Percentiles rank a stretch among this genome's conserved stretches.
These are phyloP conservation scores for Cryomyces minteri DNA, from an alignment of 495 filamentous ascomycete genomes.

Conservation along the genomic window DNA sequence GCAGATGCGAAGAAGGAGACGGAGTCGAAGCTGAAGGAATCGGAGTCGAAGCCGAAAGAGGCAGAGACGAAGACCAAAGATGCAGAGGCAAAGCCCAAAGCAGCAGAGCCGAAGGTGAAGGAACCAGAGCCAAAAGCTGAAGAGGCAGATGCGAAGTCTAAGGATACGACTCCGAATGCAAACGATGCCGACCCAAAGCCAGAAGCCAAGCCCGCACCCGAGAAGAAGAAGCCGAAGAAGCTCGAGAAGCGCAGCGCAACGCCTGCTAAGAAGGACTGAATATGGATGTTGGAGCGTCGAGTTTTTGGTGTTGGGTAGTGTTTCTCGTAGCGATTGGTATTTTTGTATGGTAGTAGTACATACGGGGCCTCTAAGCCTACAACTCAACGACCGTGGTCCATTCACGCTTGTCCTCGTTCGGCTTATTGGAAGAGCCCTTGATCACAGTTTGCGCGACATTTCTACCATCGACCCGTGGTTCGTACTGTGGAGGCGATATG, in stretches of 20 bases:
- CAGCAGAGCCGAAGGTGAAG: background rate
- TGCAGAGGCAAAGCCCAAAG: constrained; percentile 4
- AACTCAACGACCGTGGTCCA: no score
- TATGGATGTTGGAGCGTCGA: no score
- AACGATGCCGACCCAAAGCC: background rate
- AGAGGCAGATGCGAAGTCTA: background rate
- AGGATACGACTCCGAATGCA: background rate
- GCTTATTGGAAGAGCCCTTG: no score
- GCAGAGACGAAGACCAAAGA: background rate
- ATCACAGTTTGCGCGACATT: no score
- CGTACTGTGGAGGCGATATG: no score
- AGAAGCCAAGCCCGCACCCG: constrained; percentile 1
- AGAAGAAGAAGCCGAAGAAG: constrained; percentile 8
- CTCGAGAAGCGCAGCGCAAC: constrained; percentile 1
- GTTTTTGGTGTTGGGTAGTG: no score
- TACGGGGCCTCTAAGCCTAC: no score
- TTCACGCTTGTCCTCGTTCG: no score
- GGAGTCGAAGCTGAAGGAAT: background rate
- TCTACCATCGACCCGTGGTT: no score
- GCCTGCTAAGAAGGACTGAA: background rate
- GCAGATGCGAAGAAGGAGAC: no score
- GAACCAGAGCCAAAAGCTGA: background rate
- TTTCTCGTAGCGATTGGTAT: no score
- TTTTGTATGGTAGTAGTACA: no score
- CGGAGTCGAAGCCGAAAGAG: background rate